Evolutionary conservation across 2,329 filamentous ascomycete genomes (phyloP).

Genomic region (Hymenoscyphus infarciens): DNA sequence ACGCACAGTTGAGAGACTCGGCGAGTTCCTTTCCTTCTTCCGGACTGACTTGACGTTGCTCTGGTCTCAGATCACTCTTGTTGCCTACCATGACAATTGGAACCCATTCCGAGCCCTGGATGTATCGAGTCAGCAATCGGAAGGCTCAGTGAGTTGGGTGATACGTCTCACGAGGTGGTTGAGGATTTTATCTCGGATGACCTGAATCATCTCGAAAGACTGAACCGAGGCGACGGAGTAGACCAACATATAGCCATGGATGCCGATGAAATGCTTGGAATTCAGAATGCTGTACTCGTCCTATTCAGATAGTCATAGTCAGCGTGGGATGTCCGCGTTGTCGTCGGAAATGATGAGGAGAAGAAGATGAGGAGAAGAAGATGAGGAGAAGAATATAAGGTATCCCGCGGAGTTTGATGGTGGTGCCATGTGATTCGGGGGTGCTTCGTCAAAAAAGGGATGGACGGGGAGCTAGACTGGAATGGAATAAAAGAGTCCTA

Average conservation of each 20-base stretch:
- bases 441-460: neutral
- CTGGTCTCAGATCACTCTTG: constrained; percentile 89
- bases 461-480: too few species aligned
- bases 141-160: neutral
- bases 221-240: constrained; percentile 95
- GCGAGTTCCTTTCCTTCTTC: constrained; percentile 83
- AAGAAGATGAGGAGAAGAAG: too few species aligned
- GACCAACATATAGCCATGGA: constrained; percentile 97
- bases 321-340: constrained; percentile 15
- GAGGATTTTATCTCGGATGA: constrained; percentile 94
- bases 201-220: constrained; percentile 95
- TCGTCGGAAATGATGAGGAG: too few species aligned
- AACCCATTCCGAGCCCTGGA: constrained; percentile 82
- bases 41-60: constrained; percentile 84
- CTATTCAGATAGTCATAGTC: constrained; percentile 41
- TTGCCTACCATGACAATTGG: constrained; percentile 95
- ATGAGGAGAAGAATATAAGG: too few species aligned
- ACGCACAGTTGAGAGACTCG: constrained; percentile 85
- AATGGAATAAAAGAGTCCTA: constrained; percentile 40
- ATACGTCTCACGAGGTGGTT: constrained; percentile 79
- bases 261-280: constrained; percentile 98
- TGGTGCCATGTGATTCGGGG: neutral
- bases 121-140: neutral
- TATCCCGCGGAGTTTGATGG: neutral
- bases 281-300: constrained; percentile 99